Base-by-base conservation (phyloP, 805 yeast genomes). In the Sugiyamaella marilandica region DNA sequence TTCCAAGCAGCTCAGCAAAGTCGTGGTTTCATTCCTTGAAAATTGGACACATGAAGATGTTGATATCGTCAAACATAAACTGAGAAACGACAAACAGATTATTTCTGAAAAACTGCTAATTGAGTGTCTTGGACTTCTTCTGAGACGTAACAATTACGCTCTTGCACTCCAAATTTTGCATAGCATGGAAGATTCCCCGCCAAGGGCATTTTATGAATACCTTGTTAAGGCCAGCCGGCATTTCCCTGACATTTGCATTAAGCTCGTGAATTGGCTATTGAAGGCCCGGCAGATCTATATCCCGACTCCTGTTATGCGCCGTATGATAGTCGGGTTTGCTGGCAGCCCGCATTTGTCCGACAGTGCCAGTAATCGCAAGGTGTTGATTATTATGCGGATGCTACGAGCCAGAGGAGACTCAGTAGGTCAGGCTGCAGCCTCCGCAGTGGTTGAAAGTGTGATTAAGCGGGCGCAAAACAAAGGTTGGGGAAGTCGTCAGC, bases 391-490 rank as follows among this genome's bases (percentile, higher is more conserved):
- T n/a, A 41, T 61, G 16, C 39, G 45, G 18, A 37, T 61, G 7
- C 46, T 66, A 36, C 47, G 60, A 13, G 54, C 52, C 4, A 51
- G 46, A 31, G 44, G 49, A 5, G 26, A 26, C 2, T 33, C 41
- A 11, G 14, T 45, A 16, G 58, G 61, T 3, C 31, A 35, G 14
- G 19, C 11, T 2, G 56, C 53, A 2, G 35, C 59, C 5, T 19
- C 11, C 18, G 62, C 52, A 2, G 33, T 67, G 7, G 69, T 66
- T 3, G 57, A 63, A 21, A 59, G 61, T 8, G 39, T 64, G 10
- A 41, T 67, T n/a, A 21, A 21, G 0, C 53, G 65, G 21, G 60
- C 68, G 0, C 35, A 46, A 14, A 29, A 14, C 2, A 51, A 46
- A 2, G 58, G 61, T 10, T 47, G 61, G 21, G 70, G 70, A 9